phyloP scores from a whole-genome alignment of 2,329 filamentous ascomycete species.

The Daldinia sp. region DNA sequence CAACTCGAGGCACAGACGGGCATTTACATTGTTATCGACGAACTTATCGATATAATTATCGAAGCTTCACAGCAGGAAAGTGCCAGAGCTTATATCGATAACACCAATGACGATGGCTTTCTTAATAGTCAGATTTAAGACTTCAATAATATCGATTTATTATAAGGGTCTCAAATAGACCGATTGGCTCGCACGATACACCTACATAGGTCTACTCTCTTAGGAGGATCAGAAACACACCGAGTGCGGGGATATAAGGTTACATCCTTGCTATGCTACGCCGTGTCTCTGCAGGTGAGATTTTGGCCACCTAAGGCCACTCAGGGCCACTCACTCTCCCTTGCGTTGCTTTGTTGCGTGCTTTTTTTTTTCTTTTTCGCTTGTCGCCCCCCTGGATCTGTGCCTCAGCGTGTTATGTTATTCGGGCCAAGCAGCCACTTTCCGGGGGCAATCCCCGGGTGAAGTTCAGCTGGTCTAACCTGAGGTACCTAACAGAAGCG shows the following conservation, averaged over 20 bases:
- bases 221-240: conserved; percentile 13
- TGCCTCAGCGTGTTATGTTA: neutral
- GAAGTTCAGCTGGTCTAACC: conserved; percentile 6
- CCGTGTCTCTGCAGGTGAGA: conserved; percentile 9
- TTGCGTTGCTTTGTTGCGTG: conserved; percentile 5
- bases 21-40: neutral
- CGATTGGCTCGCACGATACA: conserved; percentile 3
- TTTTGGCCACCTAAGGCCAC: neutral
- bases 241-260: conserved; percentile 8
- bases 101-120: neutral
- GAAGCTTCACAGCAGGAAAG: no score
- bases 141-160: neutral
- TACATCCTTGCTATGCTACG: conserved; percentile 3
- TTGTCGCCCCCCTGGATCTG: neutral
- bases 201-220: neutral
- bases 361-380: conserved; percentile 7
- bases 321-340: neutral
- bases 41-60: neutral
- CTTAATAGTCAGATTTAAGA: neutral
- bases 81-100: neutral
- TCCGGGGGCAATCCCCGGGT: neutral
- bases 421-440: conserved; percentile 7
- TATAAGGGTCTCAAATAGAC: neutral
- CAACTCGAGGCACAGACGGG: neutral
- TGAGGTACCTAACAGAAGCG: neutral